Conservation (phyloP, 768 basidiomycete species). For the Cantharellus cinnabarinus region DNA sequence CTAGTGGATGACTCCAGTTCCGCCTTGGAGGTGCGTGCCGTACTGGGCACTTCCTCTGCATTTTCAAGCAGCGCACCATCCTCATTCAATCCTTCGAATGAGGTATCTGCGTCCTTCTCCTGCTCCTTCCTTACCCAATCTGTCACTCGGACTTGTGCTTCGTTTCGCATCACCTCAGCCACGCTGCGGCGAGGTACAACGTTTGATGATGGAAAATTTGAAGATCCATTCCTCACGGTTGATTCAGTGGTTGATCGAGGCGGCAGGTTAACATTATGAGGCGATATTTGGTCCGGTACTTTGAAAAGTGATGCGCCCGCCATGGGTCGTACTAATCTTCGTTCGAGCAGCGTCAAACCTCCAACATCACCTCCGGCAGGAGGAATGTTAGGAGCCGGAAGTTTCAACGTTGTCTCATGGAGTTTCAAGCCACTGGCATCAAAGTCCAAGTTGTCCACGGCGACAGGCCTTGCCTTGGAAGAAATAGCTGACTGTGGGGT, state of each 20-base stretch:
- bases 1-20: too few relatives aligned
- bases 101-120: too few relatives aligned
- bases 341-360: background rate
- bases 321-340: background rate
- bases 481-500: too few relatives aligned
- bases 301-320: background rate
- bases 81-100: too few relatives aligned
- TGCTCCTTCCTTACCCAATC: background rate
- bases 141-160: background rate
- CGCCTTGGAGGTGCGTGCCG: too few relatives aligned
- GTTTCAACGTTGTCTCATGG: too few relatives aligned
- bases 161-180: background rate
- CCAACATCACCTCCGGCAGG: background rate
- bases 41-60: too few relatives aligned
- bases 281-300: background rate
- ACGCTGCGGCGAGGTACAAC: background rate
- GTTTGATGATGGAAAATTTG: background rate
- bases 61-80: too few relatives aligned
- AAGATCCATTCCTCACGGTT: background rate
- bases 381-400: too few relatives aligned
- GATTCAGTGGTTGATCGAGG: background rate
- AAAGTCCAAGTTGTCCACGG: too few relatives aligned
- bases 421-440: too few relatives aligned
- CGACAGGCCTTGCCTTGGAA: too few relatives aligned
- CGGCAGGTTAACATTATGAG: background rate